These are phyloP conservation scores for Camellia sinensis DNA, from an alignment of 148 eudicot genomes.

Conservation along the genomic window DNA sequence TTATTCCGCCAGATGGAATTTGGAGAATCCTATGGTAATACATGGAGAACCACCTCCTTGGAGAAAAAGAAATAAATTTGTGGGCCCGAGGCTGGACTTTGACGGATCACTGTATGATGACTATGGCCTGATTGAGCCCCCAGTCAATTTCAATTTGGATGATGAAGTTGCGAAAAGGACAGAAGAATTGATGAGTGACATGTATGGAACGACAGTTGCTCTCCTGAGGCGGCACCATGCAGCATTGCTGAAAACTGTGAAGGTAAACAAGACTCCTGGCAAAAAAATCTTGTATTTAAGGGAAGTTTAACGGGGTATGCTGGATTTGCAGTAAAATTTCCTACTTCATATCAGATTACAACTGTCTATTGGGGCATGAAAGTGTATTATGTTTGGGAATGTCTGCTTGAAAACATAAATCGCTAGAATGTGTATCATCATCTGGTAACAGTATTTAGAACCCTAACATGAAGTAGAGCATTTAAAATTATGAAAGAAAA, in stretches of 20 bases:
- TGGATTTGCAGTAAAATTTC: neutral
- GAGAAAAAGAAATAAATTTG: slow-evolving; percentile 60
- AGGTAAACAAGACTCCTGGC: slow-evolving; percentile 39
- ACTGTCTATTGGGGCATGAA: too few relatives aligned
- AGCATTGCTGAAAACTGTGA: slow-evolving; percentile 77
- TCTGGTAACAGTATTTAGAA: too few relatives aligned
- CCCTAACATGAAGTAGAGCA: too few relatives aligned
- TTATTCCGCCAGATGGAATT: slow-evolving; percentile 61
- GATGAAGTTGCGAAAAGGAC: slow-evolving; percentile 69
- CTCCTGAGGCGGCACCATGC: slow-evolving; percentile 68
- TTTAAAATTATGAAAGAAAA: too few relatives aligned
- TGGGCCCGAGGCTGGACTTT: slow-evolving; percentile 86
- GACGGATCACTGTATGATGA: slow-evolving; percentile 78
- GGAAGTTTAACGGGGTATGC: neutral
- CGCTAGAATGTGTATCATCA: too few relatives aligned
- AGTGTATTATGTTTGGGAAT: too few relatives aligned
- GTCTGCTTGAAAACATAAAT: too few relatives aligned
- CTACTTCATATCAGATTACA: neutral
- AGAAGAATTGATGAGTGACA: slow-evolving; percentile 62
- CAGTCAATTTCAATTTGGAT: slow-evolving; percentile 66
- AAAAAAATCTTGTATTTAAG: neutral
- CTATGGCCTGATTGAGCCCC: slow-evolving; percentile 61
- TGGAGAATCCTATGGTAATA: slow-evolving; percentile 79
- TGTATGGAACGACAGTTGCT: slow-evolving; percentile 60
- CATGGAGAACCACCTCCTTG: slow-evolving; percentile 90